phyloP scores from a whole-genome alignment of 805 yeast genomes.

The Kodamaea kaohsiungensis region DNA sequence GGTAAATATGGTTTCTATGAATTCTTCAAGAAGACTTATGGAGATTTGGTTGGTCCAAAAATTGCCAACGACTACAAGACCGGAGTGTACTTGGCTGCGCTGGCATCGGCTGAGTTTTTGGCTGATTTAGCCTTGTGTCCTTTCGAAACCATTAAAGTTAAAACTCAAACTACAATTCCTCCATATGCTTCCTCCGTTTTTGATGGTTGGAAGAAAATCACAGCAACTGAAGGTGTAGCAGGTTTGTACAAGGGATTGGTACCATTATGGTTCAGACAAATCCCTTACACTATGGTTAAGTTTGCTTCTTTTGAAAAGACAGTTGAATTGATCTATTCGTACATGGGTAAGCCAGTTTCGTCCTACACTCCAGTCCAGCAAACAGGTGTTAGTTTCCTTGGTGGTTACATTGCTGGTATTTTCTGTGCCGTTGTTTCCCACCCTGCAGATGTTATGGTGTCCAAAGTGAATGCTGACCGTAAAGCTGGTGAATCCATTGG shows the following conservation, averaged over 20 bases:
- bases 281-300: conserved; percentile 98
- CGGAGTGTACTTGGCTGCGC: conserved; percentile 73
- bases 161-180: conserved; percentile 90
- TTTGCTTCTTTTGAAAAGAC: conserved; percentile 93
- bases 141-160: conserved; percentile 91
- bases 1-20: conserved; percentile 97
- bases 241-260: conserved; percentile 86
- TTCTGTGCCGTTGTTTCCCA: conserved; percentile 95
- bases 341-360: conserved; percentile 69
- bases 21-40: conserved; percentile 78
- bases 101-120: conserved; percentile 91
- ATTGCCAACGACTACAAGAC: conserved; percentile 66
- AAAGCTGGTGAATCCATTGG: conserved; percentile 64
- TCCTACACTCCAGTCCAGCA: conserved; percentile 75
- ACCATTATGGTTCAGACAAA: conserved; percentile 95
- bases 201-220: conserved; percentile 68
- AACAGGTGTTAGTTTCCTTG: conserved; percentile 91
- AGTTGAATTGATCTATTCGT: conserved; percentile 74
- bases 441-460: conserved; percentile 99
- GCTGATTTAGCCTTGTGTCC: conserved; percentile 93
- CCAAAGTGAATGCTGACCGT: conserved; percentile 80
- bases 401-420: conserved; percentile 97
- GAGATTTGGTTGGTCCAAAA: conserved; percentile 65
- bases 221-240: conserved; percentile 65
- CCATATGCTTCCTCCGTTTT: conserved; percentile 67